phyloP scores from a whole-genome alignment of 768 basidiomycete species.

The Daedaleopsis sinensis region DNA sequence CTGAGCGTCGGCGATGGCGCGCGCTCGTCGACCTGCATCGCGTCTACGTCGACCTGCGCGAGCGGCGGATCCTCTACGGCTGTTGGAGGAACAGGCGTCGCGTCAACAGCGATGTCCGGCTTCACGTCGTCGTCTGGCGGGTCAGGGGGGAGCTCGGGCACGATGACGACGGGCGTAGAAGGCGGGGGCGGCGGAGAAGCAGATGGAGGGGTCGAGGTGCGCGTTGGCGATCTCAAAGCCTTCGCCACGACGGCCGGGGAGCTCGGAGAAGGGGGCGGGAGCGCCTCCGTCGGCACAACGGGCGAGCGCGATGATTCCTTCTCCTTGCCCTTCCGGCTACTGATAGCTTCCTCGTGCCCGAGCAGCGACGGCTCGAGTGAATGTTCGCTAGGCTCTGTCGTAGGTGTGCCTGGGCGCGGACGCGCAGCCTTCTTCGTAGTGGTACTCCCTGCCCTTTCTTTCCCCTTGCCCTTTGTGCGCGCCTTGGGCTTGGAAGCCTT shows the following conservation, averaged over 20 bases:
- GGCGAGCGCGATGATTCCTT: background rate
- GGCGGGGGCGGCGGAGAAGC: background rate
- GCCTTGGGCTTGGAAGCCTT: constrained; percentile 6
- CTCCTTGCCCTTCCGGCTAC: background rate
- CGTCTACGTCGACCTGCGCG: background rate
- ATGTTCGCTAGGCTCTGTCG: constrained; percentile 3
- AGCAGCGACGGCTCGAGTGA: constrained; percentile 4
- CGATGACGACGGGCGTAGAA: background rate
- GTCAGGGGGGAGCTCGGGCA: background rate
- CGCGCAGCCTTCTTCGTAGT: background rate
- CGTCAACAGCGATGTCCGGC: background rate
- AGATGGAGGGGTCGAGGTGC: too few relatives aligned
- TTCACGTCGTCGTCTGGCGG: background rate
- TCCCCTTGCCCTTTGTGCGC: background rate
- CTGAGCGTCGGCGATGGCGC: too few relatives aligned
- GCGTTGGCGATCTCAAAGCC: background rate
- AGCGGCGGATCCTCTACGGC: too few relatives aligned
- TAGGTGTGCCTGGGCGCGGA: background rate
- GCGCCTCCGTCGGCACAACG: background rate
- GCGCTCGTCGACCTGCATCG: background rate
- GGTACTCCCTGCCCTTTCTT: background rate
- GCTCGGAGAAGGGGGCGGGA: background rate
- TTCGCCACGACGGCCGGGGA: background rate
- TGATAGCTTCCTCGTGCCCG: too few relatives aligned
- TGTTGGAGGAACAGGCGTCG: background rate